Evolutionary conservation across 2,329 filamentous ascomycete species (phyloP), one percentile per base, ranked within the genome.

Genomic region (Colletotrichum sp.): DNA sequence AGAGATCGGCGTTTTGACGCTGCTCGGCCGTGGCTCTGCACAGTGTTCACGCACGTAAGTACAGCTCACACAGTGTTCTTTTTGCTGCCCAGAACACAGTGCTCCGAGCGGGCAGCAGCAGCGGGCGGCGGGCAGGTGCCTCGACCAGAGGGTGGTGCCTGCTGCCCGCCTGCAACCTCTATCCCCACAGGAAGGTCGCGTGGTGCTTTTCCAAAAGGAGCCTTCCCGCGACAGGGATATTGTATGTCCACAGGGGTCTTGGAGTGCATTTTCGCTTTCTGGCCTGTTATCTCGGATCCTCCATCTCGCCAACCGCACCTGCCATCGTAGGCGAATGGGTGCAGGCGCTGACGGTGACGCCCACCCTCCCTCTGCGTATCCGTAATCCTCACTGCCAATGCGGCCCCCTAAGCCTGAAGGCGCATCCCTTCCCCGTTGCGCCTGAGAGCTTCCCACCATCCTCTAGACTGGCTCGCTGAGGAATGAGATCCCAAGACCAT

Each of bases 401-500:
- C 28, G 57, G 52, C 30, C 36, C 57, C 59, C 6, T 30, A 61
- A 24, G 30, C 18, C 59, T 32, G 52, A 73, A 74, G 13, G 21
- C 48, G 57, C 70, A 65, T 21, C 48, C 30, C 57, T 68, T 73
- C 57, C 43, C 43, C 43, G 43, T 52, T 52, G 43, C 64, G 32
- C 16, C 57, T 43, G 21, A 63, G 26, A 34, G 36, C 59, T 57
- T 36, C 26, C 64, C 32, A 24, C n/a, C 34, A 21, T 48, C 36
- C 66, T 73, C 26, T 43, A 59, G 67, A 48, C 72, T 71, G 72
- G 60, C 57, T 32, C 32, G 43, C 32, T 34, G 61, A 72, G 69
- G 68, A 63, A 67, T 72, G 61, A 67, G 52, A 72, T 68, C 43
- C 69, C 69, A 72, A 72, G 73, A 72, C 36, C 43, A 52, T 65